phyloP scores from a whole-genome alignment of 371 early-diverging fungal species.

The Mucor circinelloides region DNA sequence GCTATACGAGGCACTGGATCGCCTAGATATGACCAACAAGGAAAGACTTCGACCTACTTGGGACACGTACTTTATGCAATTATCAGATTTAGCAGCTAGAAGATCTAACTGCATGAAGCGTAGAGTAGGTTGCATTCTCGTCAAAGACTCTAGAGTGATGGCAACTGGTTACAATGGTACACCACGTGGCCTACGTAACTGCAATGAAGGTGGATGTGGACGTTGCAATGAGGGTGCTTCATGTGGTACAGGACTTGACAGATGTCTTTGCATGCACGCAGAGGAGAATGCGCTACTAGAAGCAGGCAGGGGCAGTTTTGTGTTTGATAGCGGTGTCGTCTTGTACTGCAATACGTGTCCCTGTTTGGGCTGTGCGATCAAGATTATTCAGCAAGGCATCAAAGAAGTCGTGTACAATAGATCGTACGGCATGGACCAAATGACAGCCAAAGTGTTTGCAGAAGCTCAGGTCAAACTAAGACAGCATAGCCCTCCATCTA shows the following conservation, averaged over 20 bases:
- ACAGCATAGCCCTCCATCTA: slow-evolving; percentile 74
- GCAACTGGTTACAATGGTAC: slow-evolving; percentile 99
- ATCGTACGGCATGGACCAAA: slow-evolving; percentile 89
- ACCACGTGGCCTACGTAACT: slow-evolving; percentile 88
- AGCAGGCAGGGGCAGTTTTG: slow-evolving; percentile 87
- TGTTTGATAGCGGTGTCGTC: slow-evolving; percentile 61
- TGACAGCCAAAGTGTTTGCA: slow-evolving; percentile 77
- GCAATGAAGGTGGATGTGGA: slow-evolving; percentile 94
- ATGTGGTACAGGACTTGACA: slow-evolving; percentile 79
- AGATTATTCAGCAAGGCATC: slow-evolving; percentile 95
- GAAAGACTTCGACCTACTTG: slow-evolving; percentile 87
- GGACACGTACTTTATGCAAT: slow-evolving; percentile 97
- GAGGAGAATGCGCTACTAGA: slow-evolving; percentile 98
- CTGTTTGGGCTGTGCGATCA: slow-evolving; percentile 92
- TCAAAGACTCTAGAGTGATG: slow-evolving; percentile 87
- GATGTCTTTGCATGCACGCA: slow-evolving; percentile 97
- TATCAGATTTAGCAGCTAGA: slow-evolving; percentile 88
- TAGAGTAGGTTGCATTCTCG: slow-evolving; percentile 95
- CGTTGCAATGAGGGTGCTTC: slow-evolving; percentile 87
- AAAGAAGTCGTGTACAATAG: slow-evolving; percentile 88
- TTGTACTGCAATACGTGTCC: slow-evolving; percentile 95
- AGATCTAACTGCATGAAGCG: slow-evolving; percentile 98
- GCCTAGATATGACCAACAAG: slow-evolving; percentile 62
- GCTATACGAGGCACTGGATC: slow-evolving; percentile 47
- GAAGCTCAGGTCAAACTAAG: slow-evolving; percentile 82